Percentiles rank a stretch among this genome's conserved stretches.
Conservation (phyloP, 2,329 filamentous ascomycete species). For the Cladosporium sp. region DNA sequence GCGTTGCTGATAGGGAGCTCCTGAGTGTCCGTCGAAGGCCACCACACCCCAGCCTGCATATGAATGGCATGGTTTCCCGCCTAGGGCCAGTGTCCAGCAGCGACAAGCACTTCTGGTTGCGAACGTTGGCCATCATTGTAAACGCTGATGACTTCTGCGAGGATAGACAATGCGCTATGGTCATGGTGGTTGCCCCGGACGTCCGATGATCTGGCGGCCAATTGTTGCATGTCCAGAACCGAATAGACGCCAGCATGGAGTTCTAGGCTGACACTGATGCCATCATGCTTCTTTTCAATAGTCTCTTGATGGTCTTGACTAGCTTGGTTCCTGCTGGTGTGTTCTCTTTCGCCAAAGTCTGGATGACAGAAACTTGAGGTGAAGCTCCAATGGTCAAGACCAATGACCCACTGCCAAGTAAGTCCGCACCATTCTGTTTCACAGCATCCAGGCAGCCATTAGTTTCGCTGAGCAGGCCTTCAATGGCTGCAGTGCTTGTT, state of each 20-base stretch:
- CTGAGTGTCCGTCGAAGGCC: constrained; percentile 56
- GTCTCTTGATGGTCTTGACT: not conserved
- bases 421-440: not conserved
- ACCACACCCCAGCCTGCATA: constrained; percentile 73
- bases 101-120: constrained; percentile 65
- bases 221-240: constrained; percentile 40
- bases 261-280: not conserved
- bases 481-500: not conserved
- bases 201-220: constrained; percentile 58
- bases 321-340: not conserved
- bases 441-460: not conserved
- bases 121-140: constrained; percentile 57
- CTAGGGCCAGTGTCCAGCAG: constrained; percentile 70
- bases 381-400: not conserved
- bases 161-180: constrained; percentile 65
- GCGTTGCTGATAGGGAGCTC: constrained; percentile 40
- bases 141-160: constrained; percentile 68
- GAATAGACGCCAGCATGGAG: not conserved
- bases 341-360: not conserved
- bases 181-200: constrained; percentile 72
- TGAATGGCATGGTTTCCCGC: constrained; percentile 68
- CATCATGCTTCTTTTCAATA: not conserved
- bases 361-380: not conserved
- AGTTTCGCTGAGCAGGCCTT: not conserved
- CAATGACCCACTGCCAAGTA: not conserved